Conservation (phyloP, 23 red algal species). For the Cyanidium caldarium region DNA sequence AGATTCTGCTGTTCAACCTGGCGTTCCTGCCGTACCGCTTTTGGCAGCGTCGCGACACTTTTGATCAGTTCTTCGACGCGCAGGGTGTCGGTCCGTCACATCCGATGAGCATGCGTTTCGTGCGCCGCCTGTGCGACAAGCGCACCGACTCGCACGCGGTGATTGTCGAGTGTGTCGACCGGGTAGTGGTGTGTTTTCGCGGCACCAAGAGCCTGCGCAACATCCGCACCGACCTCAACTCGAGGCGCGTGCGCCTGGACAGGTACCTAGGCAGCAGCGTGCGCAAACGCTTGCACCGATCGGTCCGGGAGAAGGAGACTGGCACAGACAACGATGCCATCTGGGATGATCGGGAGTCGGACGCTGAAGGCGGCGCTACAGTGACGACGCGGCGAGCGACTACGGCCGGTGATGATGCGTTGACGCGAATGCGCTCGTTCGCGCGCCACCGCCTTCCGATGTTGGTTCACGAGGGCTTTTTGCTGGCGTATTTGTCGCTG, state of each 20-base stretch:
- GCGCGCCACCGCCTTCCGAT: background rate
- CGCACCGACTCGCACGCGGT: background rate
- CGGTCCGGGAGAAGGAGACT: too few relatives aligned
- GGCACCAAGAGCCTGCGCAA: background rate
- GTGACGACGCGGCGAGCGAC: too few relatives aligned
- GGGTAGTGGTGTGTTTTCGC: constrained; percentile 1
- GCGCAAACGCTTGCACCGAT: too few relatives aligned
- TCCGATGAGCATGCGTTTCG: background rate
- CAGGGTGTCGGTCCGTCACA: background rate
- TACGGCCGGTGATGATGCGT: background rate
- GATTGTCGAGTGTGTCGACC: background rate
- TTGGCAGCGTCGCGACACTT: background rate
- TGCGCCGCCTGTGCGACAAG: background rate
- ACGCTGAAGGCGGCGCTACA: too few relatives aligned
- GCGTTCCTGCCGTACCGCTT: background rate
- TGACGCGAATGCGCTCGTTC: background rate
- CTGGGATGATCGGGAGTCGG: too few relatives aligned
- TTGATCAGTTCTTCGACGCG: background rate
- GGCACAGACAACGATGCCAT: too few relatives aligned
- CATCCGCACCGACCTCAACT: background rate
- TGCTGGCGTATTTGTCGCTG: background rate
- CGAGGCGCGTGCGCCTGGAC: background rate
- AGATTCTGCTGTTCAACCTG: background rate
- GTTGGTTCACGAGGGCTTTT: background rate
- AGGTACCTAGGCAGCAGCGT: too few relatives aligned